phyloP scores from a whole-genome alignment of 768 basidiomycete genomes.

The Collybia sordida region DNA sequence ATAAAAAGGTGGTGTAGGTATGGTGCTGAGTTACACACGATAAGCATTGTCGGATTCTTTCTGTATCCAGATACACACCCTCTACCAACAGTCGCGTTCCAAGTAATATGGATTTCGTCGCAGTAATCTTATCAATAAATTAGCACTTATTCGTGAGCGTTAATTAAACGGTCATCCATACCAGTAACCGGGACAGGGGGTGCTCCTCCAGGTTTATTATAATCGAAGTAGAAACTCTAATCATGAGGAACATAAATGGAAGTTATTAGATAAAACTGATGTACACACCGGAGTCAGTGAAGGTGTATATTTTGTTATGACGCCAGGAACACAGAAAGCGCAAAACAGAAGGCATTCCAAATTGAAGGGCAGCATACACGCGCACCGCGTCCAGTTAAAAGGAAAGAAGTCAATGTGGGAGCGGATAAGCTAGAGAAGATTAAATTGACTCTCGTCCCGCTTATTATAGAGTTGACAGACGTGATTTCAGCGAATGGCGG shows the following conservation, averaged over 20 bases:
- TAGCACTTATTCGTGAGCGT: not conserved
- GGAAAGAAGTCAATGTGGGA: not conserved
- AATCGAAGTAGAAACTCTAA: constrained; percentile 39
- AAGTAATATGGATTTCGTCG: constrained; percentile 33
- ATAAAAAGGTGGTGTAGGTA: constrained; percentile 48
- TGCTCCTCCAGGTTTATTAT: constrained; percentile 23
- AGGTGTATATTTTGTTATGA: constrained; percentile 15
- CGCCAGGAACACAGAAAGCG: not conserved
- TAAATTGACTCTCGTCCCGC: too few species aligned
- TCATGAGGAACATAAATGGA: not conserved
- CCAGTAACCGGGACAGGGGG: constrained; percentile 32
- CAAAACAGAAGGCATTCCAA: not conserved
- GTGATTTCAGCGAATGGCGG: too few species aligned
- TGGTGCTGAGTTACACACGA: constrained; percentile 28
- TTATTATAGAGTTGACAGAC: too few species aligned
- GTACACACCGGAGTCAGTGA: constrained; percentile 19
- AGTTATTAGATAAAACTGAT: not conserved
- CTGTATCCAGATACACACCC: constrained; percentile 22
- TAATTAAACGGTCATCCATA: constrained; percentile 5
- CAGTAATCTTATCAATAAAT: constrained; percentile 31
- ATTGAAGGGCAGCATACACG: not conserved
- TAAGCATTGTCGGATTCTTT: not conserved
- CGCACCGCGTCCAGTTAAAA: not conserved
- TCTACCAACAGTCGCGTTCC: constrained; percentile 28
- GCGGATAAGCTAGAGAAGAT: too few species aligned